Percentiles rank a stretch among this genome's conserved stretches.
phyloP scores from a whole-genome alignment of 139 green algal genomes.

The Diplosphaera chodatii region DNA sequence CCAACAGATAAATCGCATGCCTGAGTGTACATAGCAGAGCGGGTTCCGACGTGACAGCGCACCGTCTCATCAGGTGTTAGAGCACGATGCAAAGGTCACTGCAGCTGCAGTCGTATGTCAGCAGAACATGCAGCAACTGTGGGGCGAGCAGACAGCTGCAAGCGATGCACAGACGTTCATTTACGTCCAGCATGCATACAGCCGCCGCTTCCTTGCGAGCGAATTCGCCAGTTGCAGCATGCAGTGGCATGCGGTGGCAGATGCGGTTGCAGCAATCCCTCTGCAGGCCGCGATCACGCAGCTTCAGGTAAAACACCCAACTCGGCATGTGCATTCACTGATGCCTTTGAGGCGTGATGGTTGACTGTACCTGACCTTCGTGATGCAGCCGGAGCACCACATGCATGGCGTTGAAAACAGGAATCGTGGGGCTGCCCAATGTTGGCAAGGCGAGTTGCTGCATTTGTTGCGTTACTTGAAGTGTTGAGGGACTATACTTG shows the following conservation, averaged over 20 bases:
- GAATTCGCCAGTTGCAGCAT: neutral
- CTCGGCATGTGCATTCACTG: too few species aligned
- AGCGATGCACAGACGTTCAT: neutral
- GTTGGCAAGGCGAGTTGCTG: slow-evolving; percentile 81
- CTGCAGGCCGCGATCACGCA: neutral
- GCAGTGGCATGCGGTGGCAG: neutral
- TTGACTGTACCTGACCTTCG: neutral
- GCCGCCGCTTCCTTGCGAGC: neutral
- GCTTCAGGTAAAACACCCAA: neutral
- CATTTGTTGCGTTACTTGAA: neutral
- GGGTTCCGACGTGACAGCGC: too few species aligned
- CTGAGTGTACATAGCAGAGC: too few species aligned
- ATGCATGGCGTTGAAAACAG: slow-evolving; percentile 56
- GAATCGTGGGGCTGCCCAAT: slow-evolving; percentile 96
- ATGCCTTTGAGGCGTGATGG: too few species aligned
- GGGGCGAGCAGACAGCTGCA: neutral
- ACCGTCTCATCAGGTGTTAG: too few species aligned
- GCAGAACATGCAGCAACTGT: neutral
- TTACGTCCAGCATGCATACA: neutral
- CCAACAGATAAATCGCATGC: too few species aligned
- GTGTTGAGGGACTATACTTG: too few species aligned
- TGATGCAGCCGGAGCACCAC: neutral
- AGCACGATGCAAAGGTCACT: neutral
- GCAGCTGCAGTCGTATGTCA: neutral
- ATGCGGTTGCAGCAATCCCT: neutral